Conservation (phyloP, 768 basidiomycete genomes). For the Sistotremastrum suecicum region DNA sequence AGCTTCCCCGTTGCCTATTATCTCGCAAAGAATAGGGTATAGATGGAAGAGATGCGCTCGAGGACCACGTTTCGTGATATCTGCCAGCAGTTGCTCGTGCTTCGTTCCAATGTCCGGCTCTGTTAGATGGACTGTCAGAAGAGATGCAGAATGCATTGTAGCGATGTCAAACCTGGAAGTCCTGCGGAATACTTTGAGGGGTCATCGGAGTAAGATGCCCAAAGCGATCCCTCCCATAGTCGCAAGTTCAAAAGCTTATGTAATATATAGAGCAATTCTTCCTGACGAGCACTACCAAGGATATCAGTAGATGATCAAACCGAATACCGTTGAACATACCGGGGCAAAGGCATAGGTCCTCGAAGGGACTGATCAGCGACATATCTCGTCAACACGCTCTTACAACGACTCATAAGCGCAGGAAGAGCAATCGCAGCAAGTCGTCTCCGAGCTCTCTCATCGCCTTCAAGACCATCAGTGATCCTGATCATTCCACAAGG, state of each 20-base stretch:
- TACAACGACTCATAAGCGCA: slow-evolving; percentile 64
- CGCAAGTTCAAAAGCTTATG: slow-evolving; percentile 57
- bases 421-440: slow-evolving; percentile 64
- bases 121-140: too few species aligned
- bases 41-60: slow-evolving; percentile 84
- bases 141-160: too few species aligned
- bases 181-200: slow-evolving; percentile 39
- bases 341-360: slow-evolving; percentile 79
- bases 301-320: not conserved
- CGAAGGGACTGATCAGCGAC: slow-evolving; percentile 76
- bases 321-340: slow-evolving; percentile 27
- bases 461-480: slow-evolving; percentile 28
- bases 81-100: slow-evolving; percentile 36
- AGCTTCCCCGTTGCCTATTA: slow-evolving; percentile 51
- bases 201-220: slow-evolving; percentile 58
- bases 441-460: slow-evolving; percentile 43
- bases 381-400: slow-evolving; percentile 50
- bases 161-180: slow-evolving; percentile 40
- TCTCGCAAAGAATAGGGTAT: slow-evolving; percentile 65
- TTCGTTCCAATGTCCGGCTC: not conserved
- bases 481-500: not conserved
- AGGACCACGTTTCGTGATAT: slow-evolving; percentile 60
- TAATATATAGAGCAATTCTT: slow-evolving; percentile 77
- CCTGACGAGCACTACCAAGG: slow-evolving; percentile 59
- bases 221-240: slow-evolving; percentile 65